Conservation (phyloP, 345 rosid species). For the Rhizophora mangle region DNA sequence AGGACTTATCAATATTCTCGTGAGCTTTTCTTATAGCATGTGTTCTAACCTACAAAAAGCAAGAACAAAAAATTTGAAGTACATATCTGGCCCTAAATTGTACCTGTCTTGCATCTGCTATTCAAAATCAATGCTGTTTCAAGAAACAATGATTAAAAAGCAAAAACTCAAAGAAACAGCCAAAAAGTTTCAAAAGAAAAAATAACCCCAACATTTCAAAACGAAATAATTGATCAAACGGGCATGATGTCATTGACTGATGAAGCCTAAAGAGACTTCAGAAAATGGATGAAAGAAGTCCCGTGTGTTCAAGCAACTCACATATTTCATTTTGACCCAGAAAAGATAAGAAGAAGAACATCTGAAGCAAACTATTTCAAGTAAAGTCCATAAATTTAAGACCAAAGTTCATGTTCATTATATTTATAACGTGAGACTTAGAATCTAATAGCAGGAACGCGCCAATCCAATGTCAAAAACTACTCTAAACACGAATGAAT, state of each 20-base stretch:
- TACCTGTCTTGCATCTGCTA: too few relatives aligned
- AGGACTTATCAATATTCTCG: constrained; percentile 91
- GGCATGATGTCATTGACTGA: neutral
- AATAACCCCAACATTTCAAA: neutral
- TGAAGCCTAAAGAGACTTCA: neutral
- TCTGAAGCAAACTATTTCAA: too few relatives aligned
- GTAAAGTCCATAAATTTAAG: too few relatives aligned
- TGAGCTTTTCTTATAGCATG: constrained; percentile 95
- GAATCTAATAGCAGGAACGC: neutral
- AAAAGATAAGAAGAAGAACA: too few relatives aligned
- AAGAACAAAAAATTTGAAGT: neutral
- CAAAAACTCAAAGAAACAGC: constrained; percentile 7
- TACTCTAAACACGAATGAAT: neutral
- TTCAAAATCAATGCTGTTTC: too few relatives aligned
- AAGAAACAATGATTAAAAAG: neutral
- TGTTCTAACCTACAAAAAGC: constrained; percentile 69
- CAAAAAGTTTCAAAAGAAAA: neutral
- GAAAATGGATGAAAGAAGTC: too few relatives aligned
- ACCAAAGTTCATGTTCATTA: too few relatives aligned
- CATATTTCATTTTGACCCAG: too few relatives aligned
- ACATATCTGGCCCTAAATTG: neutral
- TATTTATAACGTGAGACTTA: too few relatives aligned
- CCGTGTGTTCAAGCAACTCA: too few relatives aligned
- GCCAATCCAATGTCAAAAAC: neutral
- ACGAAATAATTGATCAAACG: neutral